Evolutionary conservation across 345 rosid species (phyloP).

Genomic region (Hibiscus mutabilis): DNA sequence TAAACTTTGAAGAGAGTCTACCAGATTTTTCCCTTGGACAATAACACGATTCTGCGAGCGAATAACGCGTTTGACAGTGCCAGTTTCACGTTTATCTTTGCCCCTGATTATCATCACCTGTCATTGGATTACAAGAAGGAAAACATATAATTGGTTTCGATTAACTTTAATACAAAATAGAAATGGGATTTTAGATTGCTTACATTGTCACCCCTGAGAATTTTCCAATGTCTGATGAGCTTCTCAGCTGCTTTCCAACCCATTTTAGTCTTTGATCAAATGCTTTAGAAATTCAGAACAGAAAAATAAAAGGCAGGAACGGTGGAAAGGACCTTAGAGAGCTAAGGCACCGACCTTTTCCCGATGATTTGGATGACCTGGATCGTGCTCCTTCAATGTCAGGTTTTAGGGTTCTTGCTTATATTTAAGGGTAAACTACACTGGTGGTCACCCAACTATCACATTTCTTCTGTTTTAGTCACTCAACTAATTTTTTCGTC

Average conservation of each 20-base stretch:
- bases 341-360: too few species aligned
- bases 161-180: neutral
- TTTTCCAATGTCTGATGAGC: slow-evolving; percentile 75
- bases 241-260: slow-evolving; percentile 99
- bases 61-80: slow-evolving; percentile 61
- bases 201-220: slow-evolving; percentile 92
- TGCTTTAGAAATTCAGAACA: neutral
- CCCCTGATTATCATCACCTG: slow-evolving; percentile 86
- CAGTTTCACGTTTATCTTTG: slow-evolving; percentile 83
- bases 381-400: too few species aligned
- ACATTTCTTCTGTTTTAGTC: too few species aligned
- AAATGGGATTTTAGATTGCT: slow-evolving; percentile 16
- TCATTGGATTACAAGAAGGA: neutral
- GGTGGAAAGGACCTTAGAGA: too few species aligned
- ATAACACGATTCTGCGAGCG: slow-evolving; percentile 85
- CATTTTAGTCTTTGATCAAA: slow-evolving; percentile 27
- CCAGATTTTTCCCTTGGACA: slow-evolving; percentile 83
- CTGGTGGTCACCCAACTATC: too few species aligned
- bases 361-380: too few species aligned
- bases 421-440: too few species aligned
- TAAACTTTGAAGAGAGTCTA: slow-evolving; percentile 16
- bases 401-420: too few species aligned
- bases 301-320: too few species aligned
- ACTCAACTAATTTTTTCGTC: too few species aligned
- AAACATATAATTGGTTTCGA: neutral